A percentile compares a stretch with the other conserved stretches of the same genome.
Evolutionary conservation across 176 grass and related monocot species (phyloP).

Genomic region (Themeda triandra): DNA sequence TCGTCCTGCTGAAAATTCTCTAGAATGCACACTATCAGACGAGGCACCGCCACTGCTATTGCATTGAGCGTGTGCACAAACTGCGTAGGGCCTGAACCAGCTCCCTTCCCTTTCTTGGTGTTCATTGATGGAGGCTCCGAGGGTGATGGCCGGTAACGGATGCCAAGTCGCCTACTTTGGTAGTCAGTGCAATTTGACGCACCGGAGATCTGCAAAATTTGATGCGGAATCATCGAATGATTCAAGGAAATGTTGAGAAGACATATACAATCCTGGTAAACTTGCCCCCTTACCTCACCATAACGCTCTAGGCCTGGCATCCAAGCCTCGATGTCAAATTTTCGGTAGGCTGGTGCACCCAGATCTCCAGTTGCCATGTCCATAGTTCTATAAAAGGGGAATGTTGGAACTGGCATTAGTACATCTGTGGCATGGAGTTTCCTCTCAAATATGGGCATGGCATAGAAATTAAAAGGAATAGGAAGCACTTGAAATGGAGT

Average conservation of each 20-base stretch:
- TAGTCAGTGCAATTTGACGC: conserved; percentile 97
- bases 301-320: conserved; percentile 92
- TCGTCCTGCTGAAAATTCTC: conserved; percentile 86
- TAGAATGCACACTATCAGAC: conserved; percentile 74
- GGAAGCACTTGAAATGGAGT: conserved; percentile 89
- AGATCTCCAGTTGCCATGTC: conserved; percentile 89
- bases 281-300: conserved; percentile 69
- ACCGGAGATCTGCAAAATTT: conserved; percentile 68
- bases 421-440: background rate
- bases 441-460: background rate
- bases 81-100: conserved; percentile 42
- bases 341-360: conserved; percentile 85
- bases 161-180: conserved; percentile 78
- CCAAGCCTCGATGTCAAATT: conserved; percentile 94
- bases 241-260: background rate
- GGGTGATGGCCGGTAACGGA: conserved; percentile 64
- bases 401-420: background rate
- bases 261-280: background rate
- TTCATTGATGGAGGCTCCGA: conserved; percentile 28
- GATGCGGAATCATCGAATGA: background rate
- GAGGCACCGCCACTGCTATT: conserved; percentile 80
- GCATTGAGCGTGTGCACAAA: conserved; percentile 90
- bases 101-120: conserved; percentile 66
- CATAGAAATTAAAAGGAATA: conserved; percentile 5
- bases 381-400: conserved; percentile 51